phyloP scores from a whole-genome alignment of 257 asterid genomes.

The Prunella vulgaris region DNA sequence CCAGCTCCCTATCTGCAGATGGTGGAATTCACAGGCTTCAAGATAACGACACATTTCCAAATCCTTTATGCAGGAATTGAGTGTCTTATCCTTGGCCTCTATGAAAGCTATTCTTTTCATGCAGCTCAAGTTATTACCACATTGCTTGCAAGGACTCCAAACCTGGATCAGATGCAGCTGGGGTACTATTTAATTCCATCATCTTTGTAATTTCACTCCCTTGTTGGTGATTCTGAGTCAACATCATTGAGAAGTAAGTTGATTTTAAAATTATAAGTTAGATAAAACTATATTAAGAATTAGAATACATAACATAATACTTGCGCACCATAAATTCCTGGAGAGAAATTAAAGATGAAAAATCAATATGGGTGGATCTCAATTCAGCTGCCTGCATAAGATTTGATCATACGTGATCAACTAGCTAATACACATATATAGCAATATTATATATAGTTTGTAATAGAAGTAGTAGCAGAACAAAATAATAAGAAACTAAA shows the following conservation, averaged over 20 bases:
- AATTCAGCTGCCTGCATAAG: not conserved
- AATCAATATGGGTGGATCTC: not conserved
- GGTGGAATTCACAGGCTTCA: not conserved
- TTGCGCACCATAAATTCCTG: not conserved
- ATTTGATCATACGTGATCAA: too few relatives aligned
- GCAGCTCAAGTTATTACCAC: not conserved
- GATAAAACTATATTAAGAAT: too few relatives aligned
- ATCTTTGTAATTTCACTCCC: not conserved
- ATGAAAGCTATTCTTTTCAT: not conserved
- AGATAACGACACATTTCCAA: not conserved
- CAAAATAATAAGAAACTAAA: too few relatives aligned
- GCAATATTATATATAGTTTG: too few relatives aligned
- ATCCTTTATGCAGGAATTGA: too few relatives aligned
- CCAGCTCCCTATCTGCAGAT: not conserved
- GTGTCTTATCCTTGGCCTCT: too few relatives aligned
- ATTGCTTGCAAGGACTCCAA: slow-evolving; percentile 14
- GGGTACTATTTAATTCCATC: slow-evolving; percentile 3
- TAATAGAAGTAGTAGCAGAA: too few relatives aligned
- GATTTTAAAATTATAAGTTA: too few relatives aligned
- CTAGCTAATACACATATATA: too few relatives aligned
- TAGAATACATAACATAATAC: too few relatives aligned
- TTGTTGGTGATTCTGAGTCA: not conserved
- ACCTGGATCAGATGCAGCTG: not conserved
- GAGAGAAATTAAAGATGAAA: not conserved
- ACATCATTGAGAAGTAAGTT: not conserved